Evolutionary conservation across 805 yeast genomes (phyloP), one percentile per base, ranked within the genome.

Genomic region (Candida patagonica): DNA sequence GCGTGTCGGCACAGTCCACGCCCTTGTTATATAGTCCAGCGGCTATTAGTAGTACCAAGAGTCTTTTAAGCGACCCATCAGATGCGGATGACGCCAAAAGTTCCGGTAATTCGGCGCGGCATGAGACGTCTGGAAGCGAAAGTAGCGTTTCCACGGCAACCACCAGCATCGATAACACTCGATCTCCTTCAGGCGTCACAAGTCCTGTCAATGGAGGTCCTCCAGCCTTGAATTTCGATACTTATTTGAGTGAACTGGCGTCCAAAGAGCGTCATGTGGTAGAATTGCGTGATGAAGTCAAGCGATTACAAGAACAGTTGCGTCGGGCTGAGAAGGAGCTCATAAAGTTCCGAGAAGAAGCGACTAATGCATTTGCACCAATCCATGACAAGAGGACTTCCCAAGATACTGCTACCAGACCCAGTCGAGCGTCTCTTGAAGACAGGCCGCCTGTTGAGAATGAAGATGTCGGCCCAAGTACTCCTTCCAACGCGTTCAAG

Each of bases 401-500:
- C 6, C 12, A n/a, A 10, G 24, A 31, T 19, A 10, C 35, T 3
- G 12, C 13, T 8, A 15, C 38, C 10, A 21, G 13, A n/a, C 29
- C 37, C 13, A 8, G 15, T 8, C 21, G 25, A 8, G 12, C 22
- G 35, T 15, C 35, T 7, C 12, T 19, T 7, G 12, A 19, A 17
- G 19, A 17, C 9, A n/a, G n/a, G n/a, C 19, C 35, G 10, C 17
- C 22, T n/a, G 17, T 20, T 23, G 26, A 34, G 17, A 20, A 21
- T 9, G 27, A 22, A 9, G 29, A 34, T 13, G 29, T 23, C 4
- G 21, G 9, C 15, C 22, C 26, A 5, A n/a, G 26, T 8, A 33
- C 27, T 20, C 40, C 27, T 24, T 16, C 13, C 3, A 44, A 92
- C 95, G 77, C 97, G 97, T 29, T 87, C 97, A 61, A 98, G 76